phyloP scores from a whole-genome alignment of 1,139 yeast genomes.

The Suhomyces atakaporum region DNA sequence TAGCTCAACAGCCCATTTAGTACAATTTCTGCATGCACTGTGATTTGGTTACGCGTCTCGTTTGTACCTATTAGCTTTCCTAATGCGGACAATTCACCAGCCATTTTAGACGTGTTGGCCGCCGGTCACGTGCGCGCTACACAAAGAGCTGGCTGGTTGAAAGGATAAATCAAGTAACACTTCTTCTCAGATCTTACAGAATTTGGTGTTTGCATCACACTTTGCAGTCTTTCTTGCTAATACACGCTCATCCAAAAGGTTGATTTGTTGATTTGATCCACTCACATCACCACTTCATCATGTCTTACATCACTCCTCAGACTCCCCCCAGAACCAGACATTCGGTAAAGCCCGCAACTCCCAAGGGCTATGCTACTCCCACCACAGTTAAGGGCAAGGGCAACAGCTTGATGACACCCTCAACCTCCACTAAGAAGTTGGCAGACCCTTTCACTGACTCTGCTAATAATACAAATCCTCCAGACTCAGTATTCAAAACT shows the following conservation, averaged over 20 bases:
- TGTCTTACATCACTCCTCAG: constrained; percentile 11
- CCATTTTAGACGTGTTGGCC: constrained; percentile 10
- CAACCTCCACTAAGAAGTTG: constrained; percentile 14
- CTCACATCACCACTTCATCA: not conserved
- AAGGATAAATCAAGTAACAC: not conserved
- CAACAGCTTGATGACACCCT: constrained; percentile 14
- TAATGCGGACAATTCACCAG: constrained; percentile 9
- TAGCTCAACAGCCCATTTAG: too few relatives aligned
- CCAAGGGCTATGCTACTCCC: constrained; percentile 8
- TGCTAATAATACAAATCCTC: not conserved
- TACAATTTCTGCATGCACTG: too few relatives aligned
- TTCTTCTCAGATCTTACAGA: not conserved
- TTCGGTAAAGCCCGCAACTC: constrained; percentile 6
- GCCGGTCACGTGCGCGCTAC: not conserved
- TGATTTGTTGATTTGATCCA: too few relatives aligned
- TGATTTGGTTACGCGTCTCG: constrained; percentile 7
- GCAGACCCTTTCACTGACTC: constrained; percentile 9
- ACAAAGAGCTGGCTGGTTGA: constrained; percentile 2
- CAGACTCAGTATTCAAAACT: constrained; percentile 14
- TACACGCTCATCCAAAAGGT: too few relatives aligned
- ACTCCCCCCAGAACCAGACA: constrained; percentile 11
- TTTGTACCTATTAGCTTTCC: constrained; percentile 5
- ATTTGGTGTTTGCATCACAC: too few relatives aligned
- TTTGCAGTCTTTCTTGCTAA: too few relatives aligned
- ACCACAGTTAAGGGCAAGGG: constrained; percentile 10